phyloP scores from a whole-genome alignment of 768 basidiomycete species.

The Russula brevipes region DNA sequence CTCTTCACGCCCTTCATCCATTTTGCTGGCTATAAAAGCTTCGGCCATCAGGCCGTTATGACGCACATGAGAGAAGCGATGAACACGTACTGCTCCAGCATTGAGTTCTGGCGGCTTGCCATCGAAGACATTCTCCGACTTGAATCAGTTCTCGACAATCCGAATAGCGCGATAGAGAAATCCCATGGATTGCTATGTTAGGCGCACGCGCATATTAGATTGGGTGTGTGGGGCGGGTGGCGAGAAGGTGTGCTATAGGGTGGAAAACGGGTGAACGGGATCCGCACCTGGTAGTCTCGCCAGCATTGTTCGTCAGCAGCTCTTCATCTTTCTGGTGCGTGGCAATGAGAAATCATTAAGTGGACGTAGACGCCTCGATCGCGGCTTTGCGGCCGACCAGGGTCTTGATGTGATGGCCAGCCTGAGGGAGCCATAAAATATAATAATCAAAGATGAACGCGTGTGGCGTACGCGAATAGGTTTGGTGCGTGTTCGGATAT shows the following conservation, averaged over 20 bases:
- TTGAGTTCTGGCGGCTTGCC: slow-evolving; percentile 98
- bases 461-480: slow-evolving; percentile 49
- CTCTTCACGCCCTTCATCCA: slow-evolving; percentile 83
- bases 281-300: slow-evolving; percentile 81
- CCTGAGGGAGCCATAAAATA: slow-evolving; percentile 2
- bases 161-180: slow-evolving; percentile 97
- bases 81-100: slow-evolving; percentile 91
- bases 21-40: slow-evolving; percentile 69
- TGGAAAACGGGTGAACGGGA: neutral
- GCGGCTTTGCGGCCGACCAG: slow-evolving; percentile 98
- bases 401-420: slow-evolving; percentile 91
- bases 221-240: no score
- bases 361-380: slow-evolving; percentile 96
- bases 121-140: slow-evolving; percentile 96
- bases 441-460: neutral
- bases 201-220: neutral
- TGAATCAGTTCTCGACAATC: slow-evolving; percentile 98
- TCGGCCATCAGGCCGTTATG: neutral
- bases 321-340: slow-evolving; percentile 96
- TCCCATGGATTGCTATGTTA: slow-evolving; percentile 85
- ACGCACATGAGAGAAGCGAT: neutral
- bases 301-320: slow-evolving; percentile 93
- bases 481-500: slow-evolving; percentile 85
- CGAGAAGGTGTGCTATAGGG: neutral
- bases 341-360: slow-evolving; percentile 97